A percentile compares a stretch with the other conserved stretches of the same genome.
Evolutionary conservation across 1,284 basidiomycete genomes (phyloP).

Genomic region (Phylloporus sp.): DNA sequence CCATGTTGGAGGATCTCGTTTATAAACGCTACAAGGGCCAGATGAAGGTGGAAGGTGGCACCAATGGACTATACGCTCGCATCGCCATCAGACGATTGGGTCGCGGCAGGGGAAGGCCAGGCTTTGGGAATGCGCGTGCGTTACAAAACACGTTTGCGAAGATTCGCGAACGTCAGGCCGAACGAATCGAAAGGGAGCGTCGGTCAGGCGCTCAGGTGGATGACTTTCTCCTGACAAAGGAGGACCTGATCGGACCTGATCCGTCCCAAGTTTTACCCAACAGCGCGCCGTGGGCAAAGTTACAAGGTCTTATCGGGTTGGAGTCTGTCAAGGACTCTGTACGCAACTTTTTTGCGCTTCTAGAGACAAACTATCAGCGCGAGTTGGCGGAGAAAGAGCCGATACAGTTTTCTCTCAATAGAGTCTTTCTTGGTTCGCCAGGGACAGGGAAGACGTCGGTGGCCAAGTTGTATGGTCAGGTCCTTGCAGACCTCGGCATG

Average conservation of each 20-base stretch:
- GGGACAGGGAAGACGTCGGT: constrained; percentile 77
- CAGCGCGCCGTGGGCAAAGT: constrained; percentile 59
- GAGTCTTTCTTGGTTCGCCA: constrained; percentile 70
- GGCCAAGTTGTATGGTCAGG: constrained; percentile 67
- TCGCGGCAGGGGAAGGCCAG: constrained; percentile 57
- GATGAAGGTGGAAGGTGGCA: constrained; percentile 65
- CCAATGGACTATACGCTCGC: constrained; percentile 61
- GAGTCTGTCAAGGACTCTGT: constrained; percentile 64
- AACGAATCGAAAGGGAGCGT: constrained; percentile 51
- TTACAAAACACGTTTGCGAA: constrained; percentile 56
- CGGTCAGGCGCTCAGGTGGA: constrained; percentile 48
- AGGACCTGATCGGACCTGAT: constrained; percentile 71
- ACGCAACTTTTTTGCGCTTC: constrained; percentile 52
- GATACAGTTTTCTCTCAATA: constrained; percentile 62
- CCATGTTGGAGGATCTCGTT: constrained; percentile 60
- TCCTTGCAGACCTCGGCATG: constrained; percentile 64
- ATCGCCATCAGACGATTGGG: constrained; percentile 64
- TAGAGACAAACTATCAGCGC: constrained; percentile 63
- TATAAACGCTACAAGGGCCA: constrained; percentile 53
- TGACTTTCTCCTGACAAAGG: constrained; percentile 56
- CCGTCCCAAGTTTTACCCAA: constrained; percentile 56
- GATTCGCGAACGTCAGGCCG: constrained; percentile 58
- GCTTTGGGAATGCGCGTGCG: constrained; percentile 72
- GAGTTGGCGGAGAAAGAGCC: constrained; percentile 65
- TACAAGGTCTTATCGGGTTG: constrained; percentile 64